Evolutionary conservation across 1,284 basidiomycete genomes (phyloP).

Genomic region (Ceratobasidium sp.): DNA sequence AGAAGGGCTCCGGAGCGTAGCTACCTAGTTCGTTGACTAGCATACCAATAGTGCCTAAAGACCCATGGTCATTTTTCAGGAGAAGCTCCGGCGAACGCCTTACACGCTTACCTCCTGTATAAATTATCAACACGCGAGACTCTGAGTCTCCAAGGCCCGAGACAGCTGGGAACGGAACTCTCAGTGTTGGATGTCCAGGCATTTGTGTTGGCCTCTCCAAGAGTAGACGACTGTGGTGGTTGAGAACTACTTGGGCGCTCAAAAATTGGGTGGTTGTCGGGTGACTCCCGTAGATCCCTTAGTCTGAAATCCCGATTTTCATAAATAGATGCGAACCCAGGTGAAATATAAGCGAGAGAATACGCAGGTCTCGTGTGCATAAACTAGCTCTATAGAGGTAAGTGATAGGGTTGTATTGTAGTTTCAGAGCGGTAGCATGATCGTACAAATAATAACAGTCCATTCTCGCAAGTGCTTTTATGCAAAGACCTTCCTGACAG

Average conservation of each 20-base stretch:
- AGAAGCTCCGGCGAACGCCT: background rate
- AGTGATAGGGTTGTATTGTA: background rate
- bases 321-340: no score
- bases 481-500: slow-evolving; percentile 88
- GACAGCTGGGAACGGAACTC: slow-evolving; percentile 4
- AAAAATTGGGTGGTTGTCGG: background rate
- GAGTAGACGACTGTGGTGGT: slow-evolving; percentile 8
- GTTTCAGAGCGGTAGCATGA: background rate
- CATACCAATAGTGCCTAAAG: slow-evolving; percentile 66
- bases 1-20: slow-evolving; percentile 88
- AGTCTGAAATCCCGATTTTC: no score
- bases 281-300: background rate
- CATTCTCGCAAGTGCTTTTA: slow-evolving; percentile 55
- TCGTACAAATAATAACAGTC: background rate
- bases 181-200: slow-evolving; percentile 29
- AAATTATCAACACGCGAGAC: slow-evolving; percentile 82
- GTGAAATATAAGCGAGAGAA: no score
- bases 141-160: slow-evolving; percentile 56
- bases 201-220: background rate
- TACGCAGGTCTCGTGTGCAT: no score
- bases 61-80: slow-evolving; percentile 44
- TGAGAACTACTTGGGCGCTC: background rate
- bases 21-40: slow-evolving; percentile 71
- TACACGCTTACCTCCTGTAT: slow-evolving; percentile 73
- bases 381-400: no score